A percentile compares a stretch with the other conserved stretches of the same genome.
Conservation (phyloP, 2,329 filamentous ascomycete species). For the Lecanosticta acicola region DNA sequence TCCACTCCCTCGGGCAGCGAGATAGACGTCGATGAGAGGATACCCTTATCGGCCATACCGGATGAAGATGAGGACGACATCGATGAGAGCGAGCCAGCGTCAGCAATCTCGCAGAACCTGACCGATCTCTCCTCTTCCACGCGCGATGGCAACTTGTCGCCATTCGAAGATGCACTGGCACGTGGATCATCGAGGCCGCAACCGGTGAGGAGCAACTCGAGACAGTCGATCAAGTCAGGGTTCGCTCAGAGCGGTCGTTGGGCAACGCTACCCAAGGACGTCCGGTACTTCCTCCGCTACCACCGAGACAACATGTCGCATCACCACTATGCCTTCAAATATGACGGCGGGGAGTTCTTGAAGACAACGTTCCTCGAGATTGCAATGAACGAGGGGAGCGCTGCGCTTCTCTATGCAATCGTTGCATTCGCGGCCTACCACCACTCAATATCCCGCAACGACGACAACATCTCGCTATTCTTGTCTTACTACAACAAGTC, state of each 20-base stretch:
- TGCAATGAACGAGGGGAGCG: slow-evolving; percentile 64
- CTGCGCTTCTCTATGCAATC: slow-evolving; percentile 73
- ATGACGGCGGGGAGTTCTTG: slow-evolving; percentile 68
- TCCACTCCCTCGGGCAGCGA: slow-evolving; percentile 51
- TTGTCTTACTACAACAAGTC: slow-evolving; percentile 87
- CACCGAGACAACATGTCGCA: slow-evolving; percentile 71
- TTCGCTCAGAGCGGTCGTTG: slow-evolving; percentile 26
- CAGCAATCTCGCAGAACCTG: slow-evolving; percentile 25
- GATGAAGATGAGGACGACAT: slow-evolving; percentile 44
- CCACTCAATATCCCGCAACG: slow-evolving; percentile 62
- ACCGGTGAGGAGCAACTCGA: slow-evolving; percentile 18
- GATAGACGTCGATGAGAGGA: slow-evolving; percentile 36
- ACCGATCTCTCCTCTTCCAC: slow-evolving; percentile 10
- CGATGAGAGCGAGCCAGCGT: slow-evolving; percentile 21
- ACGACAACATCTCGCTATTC: slow-evolving; percentile 73
- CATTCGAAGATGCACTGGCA: slow-evolving; percentile 43
- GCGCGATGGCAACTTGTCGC: slow-evolving; percentile 35
- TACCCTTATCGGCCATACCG: slow-evolving; percentile 39
- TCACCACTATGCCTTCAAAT: slow-evolving; percentile 75
- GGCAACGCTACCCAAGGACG: slow-evolving; percentile 48
- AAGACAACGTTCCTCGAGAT: slow-evolving; percentile 63
- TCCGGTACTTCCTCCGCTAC: slow-evolving; percentile 74
- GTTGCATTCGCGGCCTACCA: slow-evolving; percentile 89
- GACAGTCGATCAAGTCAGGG: slow-evolving; percentile 19
- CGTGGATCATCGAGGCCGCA: slow-evolving; percentile 11